A percentile compares a stretch with the other conserved stretches of the same genome.
Conservation (phyloP, 1,284 basidiomycete species). For the Schizopora paradoxa region DNA sequence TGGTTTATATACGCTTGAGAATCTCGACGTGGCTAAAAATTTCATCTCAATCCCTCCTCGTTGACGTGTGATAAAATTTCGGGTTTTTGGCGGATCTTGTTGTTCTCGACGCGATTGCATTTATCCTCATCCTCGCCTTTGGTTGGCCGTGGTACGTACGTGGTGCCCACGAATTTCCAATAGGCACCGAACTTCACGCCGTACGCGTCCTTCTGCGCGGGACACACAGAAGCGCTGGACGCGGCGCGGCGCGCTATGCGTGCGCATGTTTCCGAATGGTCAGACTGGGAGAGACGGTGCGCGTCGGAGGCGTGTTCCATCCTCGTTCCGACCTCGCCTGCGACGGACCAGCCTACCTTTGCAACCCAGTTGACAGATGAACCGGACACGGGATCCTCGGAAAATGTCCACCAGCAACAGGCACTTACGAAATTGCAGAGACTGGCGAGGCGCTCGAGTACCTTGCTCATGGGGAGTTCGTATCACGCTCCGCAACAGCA, state of each 20-base stretch:
- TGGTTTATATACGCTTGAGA: too few relatives aligned
- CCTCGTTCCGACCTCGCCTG: conserved; percentile 24
- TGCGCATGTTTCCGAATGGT: conserved; percentile 66
- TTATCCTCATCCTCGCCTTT: background rate
- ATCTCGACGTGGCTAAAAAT: too few relatives aligned
- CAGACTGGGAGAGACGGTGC: conserved; percentile 75
- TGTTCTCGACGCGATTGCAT: background rate
- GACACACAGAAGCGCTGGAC: conserved; percentile 75
- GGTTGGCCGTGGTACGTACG: too few relatives aligned
- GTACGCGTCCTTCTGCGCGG: conserved; percentile 82
- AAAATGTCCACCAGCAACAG: background rate
- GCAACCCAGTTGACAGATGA: background rate
- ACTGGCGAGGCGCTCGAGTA: conserved; percentile 1
- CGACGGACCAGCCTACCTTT: background rate
- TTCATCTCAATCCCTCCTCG: too few relatives aligned
- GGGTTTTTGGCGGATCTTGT: background rate
- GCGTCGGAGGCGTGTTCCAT: conserved; percentile 19
- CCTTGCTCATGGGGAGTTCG: too few relatives aligned
- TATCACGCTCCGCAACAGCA: too few relatives aligned
- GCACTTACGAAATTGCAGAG: background rate
- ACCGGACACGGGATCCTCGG: background rate
- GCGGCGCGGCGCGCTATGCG: conserved; percentile 61
- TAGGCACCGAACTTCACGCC: conserved; percentile 60
- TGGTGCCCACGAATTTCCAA: background rate
- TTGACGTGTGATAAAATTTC: background rate